phyloP scores from a whole-genome alignment of 805 yeast genomes.

The Wickerhamomyces queroliae region DNA sequence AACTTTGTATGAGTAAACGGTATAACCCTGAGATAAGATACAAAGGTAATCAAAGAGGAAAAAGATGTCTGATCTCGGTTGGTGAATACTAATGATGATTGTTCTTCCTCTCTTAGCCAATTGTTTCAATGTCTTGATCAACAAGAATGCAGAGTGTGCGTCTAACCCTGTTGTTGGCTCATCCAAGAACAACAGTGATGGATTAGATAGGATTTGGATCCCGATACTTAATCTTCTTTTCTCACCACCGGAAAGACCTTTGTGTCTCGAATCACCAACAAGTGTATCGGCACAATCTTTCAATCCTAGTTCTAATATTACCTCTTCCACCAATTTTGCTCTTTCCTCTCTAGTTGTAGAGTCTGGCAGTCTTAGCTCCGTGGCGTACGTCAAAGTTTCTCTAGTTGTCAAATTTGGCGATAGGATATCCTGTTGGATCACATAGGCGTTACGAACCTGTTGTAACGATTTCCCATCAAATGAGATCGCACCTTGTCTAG shows the following conservation, averaged over 20 bases:
- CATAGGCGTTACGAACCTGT: conserved; percentile 40
- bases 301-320: conserved; percentile 60
- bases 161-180: conserved; percentile 90
- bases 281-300: conserved; percentile 54
- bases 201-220: conserved; percentile 69
- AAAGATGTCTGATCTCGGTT: conserved; percentile 76
- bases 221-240: conserved; percentile 73
- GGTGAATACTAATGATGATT: conserved; percentile 73
- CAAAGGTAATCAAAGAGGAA: conserved; percentile 62
- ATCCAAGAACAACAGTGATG: conserved; percentile 71
- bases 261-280: conserved; percentile 46
- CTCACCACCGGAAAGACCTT: conserved; percentile 76
- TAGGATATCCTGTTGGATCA: conserved; percentile 70
- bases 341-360: conserved; percentile 37
- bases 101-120: conserved; percentile 63
- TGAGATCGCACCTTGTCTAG: conserved; percentile 34
- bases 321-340: conserved; percentile 44
- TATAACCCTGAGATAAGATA: conserved; percentile 61
- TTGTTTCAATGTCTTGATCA: conserved; percentile 55
- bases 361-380: conserved; percentile 58
- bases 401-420: conserved; percentile 66
- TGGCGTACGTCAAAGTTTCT: conserved; percentile 67
- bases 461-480: conserved; percentile 22
- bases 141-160: conserved; percentile 63
- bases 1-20: conserved; percentile 40